phyloP scores from a whole-genome alignment of 2,329 filamentous ascomycete genomes.

The Magnaporthales sp. region DNA sequence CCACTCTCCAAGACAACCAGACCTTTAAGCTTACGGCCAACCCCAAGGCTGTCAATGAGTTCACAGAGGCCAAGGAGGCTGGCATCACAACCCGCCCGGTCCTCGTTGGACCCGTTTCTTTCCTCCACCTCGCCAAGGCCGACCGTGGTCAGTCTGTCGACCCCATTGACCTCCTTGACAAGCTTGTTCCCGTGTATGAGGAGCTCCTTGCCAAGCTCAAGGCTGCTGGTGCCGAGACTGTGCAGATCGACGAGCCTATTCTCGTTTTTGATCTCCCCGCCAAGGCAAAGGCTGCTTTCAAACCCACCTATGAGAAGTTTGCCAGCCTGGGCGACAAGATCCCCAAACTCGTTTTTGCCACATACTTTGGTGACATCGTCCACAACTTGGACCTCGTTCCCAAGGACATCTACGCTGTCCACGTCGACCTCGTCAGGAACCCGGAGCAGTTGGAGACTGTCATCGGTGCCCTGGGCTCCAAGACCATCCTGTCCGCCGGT shows the following conservation, averaged over 20 bases:
- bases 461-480: constrained; percentile 70
- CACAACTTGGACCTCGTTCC: constrained; percentile 94
- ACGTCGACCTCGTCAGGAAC: constrained; percentile 95
- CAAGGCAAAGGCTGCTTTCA: constrained; percentile 94
- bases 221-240: constrained; percentile 87
- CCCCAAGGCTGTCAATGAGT: constrained; percentile 88
- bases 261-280: constrained; percentile 88
- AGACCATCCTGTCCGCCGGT: constrained; percentile 88
- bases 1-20: constrained; percentile 94
- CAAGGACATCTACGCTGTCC: constrained; percentile 72
- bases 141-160: constrained; percentile 90
- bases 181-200: constrained; percentile 89
- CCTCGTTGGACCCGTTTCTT: constrained; percentile 90
- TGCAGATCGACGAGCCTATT: constrained; percentile 97
- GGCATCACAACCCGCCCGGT: constrained; percentile 90
- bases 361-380: constrained; percentile 98
- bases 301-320: constrained; percentile 92
- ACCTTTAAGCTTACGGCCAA: constrained; percentile 79
- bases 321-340: constrained; percentile 66
- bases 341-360: constrained; percentile 83
- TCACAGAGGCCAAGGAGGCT: constrained; percentile 95
- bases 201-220: constrained; percentile 91
- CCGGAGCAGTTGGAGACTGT: constrained; percentile 93
- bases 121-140: constrained; percentile 96
- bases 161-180: constrained; percentile 87